phyloP scores from a whole-genome alignment of 75 land plant species.

The Sequoiadendron giganteum region DNA sequence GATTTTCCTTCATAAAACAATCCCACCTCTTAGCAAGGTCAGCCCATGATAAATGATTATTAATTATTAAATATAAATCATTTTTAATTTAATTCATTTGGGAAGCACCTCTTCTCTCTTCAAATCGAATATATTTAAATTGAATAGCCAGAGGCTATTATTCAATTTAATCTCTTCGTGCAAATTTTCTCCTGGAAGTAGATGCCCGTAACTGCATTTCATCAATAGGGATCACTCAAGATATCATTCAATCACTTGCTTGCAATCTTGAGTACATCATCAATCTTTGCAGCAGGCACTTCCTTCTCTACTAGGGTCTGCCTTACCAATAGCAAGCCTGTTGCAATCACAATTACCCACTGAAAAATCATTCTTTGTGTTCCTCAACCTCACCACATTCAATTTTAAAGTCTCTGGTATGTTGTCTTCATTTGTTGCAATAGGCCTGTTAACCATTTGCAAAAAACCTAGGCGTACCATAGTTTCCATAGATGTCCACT shows the following conservation, averaged over 20 bases:
- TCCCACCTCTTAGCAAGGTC: too few species aligned
- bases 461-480: conserved; percentile 75
- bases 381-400: conserved; percentile 56
- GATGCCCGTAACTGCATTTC: too few species aligned
- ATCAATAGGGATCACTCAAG: neutral
- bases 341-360: conserved; percentile 68
- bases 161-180: too few species aligned
- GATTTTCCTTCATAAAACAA: too few species aligned
- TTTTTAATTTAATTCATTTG: too few species aligned
- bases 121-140: too few species aligned
- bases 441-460: conserved; percentile 43
- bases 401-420: conserved; percentile 82
- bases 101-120: too few species aligned
- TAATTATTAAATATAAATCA: too few species aligned
- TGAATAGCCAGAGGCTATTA: too few species aligned
- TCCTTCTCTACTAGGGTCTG: conserved; percentile 44
- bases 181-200: too few species aligned
- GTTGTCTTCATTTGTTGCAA: conserved; percentile 49
- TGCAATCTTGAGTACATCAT: conserved; percentile 19
- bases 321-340: conserved; percentile 16
- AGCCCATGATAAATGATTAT: too few species aligned
- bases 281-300: conserved; percentile 19
- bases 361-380: conserved; percentile 76
- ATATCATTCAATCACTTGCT: conserved; percentile 2
- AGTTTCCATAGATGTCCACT: conserved; percentile 56